Evolutionary conservation across 2,329 filamentous ascomycete genomes (phyloP).

Genomic region (Chaetomium strumarium): DNA sequence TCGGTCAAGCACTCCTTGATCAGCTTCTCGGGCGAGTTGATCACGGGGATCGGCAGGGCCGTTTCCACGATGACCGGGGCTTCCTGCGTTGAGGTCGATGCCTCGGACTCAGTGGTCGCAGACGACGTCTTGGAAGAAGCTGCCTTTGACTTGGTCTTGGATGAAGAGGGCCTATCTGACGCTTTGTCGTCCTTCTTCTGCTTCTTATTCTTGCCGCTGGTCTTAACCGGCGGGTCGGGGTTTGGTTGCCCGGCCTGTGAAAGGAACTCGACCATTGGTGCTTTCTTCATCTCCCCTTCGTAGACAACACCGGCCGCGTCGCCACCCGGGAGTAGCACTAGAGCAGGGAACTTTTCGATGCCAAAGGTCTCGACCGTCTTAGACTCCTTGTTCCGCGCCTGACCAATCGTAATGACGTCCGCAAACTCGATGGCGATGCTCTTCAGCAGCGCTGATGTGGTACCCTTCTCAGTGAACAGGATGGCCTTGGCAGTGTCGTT

Average conservation of each 20-base stretch:
- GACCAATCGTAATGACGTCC: slow-evolving; percentile 70
- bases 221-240: slow-evolving; percentile 57
- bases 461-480: slow-evolving; percentile 89
- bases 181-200: slow-evolving; percentile 30
- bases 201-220: slow-evolving; percentile 46
- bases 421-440: slow-evolving; percentile 88
- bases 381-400: slow-evolving; percentile 76
- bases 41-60: slow-evolving; percentile 58
- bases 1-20: slow-evolving; percentile 65
- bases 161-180: slow-evolving; percentile 16
- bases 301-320: slow-evolving; percentile 65
- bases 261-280: slow-evolving; percentile 73
- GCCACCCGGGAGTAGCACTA: slow-evolving; percentile 72
- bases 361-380: slow-evolving; percentile 67
- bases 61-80: slow-evolving; percentile 45
- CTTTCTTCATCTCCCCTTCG: slow-evolving; percentile 79
- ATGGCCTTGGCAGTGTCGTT: slow-evolving; percentile 75
- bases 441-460: slow-evolving; percentile 74
- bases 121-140: slow-evolving; percentile 24
- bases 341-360: slow-evolving; percentile 69
- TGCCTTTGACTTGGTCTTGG: slow-evolving; percentile 19
- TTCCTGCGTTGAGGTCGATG: slow-evolving; percentile 36
- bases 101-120: slow-evolving; percentile 36
- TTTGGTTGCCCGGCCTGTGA: slow-evolving; percentile 74
- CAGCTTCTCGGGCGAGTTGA: slow-evolving; percentile 59